Evolutionary conservation across 2,329 filamentous ascomycete genomes (phyloP), one percentile per base, ranked within the genome.

Genomic region (Monilinia vaccinii-corymbosi): DNA sequence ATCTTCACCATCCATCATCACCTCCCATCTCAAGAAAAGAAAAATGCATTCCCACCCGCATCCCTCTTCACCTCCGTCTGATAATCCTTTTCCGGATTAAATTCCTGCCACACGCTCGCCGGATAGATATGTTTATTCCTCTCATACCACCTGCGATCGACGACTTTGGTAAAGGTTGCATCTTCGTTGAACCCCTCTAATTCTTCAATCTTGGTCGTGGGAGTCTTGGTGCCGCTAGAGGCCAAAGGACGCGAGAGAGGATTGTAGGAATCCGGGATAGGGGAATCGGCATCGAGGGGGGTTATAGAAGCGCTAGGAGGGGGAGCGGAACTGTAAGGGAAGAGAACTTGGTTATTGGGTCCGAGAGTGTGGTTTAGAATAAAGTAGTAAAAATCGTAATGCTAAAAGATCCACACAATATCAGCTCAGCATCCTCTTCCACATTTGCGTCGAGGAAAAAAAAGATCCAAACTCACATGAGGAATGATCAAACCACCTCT

Each of bases 111-210:
- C 50, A 93, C 82, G 71, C 90, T 97, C 23, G 93, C 93, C 0
- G 94, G 94, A 72, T 93, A 99, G 61, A 99, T 97, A 74, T 99
- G 94, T 75, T 97, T 99, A 73, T 97, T 97, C 70, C 86, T 84
- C 77, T 97, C 91, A 73, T 97, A 99, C 94, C 94, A 99, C 62
- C 94, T 80, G 62, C 94, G 82, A 76, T 99, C 93, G 4, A 99
- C 93, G 4, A 99, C 92, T 72, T 97, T 97, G 3, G 93, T 97
- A 63, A 88, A 75, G 3, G 81, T 81, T 0, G 92, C 85, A 67
- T 97, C 92, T 63, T 94, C 88, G 45, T 79, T 74, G 31, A 80
- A 85, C 16, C 93, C 93, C 75, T 97, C 93, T 14, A 86, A 80
- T 57, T 79, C 78, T 5, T 51, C 49, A n/a, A 47, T 34, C 11